These are phyloP conservation scores for Akanthomyces muscarius DNA, from an alignment of 2,329 filamentous ascomycete genomes.

Conservation along the genomic window DNA sequence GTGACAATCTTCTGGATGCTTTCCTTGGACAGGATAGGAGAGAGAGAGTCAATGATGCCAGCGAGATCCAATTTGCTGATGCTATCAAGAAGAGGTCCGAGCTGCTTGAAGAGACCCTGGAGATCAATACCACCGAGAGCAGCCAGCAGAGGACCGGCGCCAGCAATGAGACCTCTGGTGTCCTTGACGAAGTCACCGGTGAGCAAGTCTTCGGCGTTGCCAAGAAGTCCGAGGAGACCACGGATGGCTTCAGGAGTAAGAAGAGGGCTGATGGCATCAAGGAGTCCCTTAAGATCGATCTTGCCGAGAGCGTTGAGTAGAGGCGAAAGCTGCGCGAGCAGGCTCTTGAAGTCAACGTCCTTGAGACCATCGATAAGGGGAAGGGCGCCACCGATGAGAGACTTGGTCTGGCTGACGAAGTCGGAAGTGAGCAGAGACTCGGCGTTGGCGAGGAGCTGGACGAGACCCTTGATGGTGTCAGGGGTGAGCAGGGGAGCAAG, in stretches of 20 bases:
- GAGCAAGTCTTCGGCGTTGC: slow-evolving; percentile 37
- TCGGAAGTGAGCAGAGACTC: slow-evolving; percentile 27
- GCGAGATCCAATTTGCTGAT: slow-evolving; percentile 33
- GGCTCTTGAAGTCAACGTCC: slow-evolving; percentile 24
- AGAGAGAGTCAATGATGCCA: slow-evolving; percentile 32
- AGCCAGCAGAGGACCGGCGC: slow-evolving; percentile 35
- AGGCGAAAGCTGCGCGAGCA: slow-evolving; percentile 28
- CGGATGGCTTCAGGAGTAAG: slow-evolving; percentile 32
- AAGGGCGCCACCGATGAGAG: slow-evolving; percentile 26
- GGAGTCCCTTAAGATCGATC: slow-evolving; percentile 34
- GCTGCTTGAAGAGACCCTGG: slow-evolving; percentile 32
- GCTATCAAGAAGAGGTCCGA: slow-evolving; percentile 34
- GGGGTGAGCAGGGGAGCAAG: slow-evolving; percentile 27
- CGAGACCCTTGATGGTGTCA: slow-evolving; percentile 28
- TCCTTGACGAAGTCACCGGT: slow-evolving; percentile 38
- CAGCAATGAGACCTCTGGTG: slow-evolving; percentile 36
- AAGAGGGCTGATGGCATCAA: slow-evolving; percentile 32
- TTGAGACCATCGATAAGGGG: slow-evolving; percentile 18
- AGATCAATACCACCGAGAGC: slow-evolving; percentile 36
- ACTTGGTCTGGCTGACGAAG: slow-evolving; percentile 28
- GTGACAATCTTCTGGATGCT: slow-evolving; percentile 33
- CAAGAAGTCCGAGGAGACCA: slow-evolving; percentile 33
- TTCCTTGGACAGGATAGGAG: slow-evolving; percentile 37
- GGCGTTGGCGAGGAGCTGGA: slow-evolving; percentile 30
- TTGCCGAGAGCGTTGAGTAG: slow-evolving; percentile 30